A percentile compares a stretch with the other conserved stretches of the same genome.
phyloP scores from a whole-genome alignment of 768 basidiomycete genomes.

The Naganishia onofrii region DNA sequence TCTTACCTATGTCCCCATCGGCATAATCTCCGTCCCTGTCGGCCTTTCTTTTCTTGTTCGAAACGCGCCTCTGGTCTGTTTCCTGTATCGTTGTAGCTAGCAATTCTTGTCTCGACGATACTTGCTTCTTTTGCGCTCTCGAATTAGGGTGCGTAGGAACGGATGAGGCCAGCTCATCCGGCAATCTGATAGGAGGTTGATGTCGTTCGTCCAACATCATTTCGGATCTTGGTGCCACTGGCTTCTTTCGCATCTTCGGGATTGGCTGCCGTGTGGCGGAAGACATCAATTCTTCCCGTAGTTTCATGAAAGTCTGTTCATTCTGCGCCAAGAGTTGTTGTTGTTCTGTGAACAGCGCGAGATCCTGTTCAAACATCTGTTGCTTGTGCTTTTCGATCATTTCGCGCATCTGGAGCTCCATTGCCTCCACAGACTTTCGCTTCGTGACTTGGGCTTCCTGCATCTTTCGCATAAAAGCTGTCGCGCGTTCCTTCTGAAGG shows the following conservation, averaged over 20 bases:
- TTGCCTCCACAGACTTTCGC: background rate
- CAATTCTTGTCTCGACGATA: background rate
- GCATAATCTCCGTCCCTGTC: background rate
- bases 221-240: background rate
- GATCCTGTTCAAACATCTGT: background rate
- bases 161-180: background rate
- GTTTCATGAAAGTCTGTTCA: background rate
- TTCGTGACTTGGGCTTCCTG: background rate
- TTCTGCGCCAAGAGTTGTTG: background rate
- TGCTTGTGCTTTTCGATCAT: background rate
- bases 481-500: background rate
- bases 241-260: background rate
- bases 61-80: background rate
- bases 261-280: background rate
- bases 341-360: background rate
- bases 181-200: background rate
- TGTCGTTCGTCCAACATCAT: background rate
- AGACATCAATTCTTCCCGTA: background rate
- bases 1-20: background rate
- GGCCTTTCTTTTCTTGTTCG: constrained; percentile 7
- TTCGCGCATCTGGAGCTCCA: background rate
- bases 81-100: background rate
- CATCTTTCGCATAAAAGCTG: background rate
- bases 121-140: background rate
- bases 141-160: background rate